Evolutionary conservation across 352 stramenopile genomes (phyloP), one percentile per base, ranked within the genome.

Genomic region (Globisporangium uncinulatum): DNA sequence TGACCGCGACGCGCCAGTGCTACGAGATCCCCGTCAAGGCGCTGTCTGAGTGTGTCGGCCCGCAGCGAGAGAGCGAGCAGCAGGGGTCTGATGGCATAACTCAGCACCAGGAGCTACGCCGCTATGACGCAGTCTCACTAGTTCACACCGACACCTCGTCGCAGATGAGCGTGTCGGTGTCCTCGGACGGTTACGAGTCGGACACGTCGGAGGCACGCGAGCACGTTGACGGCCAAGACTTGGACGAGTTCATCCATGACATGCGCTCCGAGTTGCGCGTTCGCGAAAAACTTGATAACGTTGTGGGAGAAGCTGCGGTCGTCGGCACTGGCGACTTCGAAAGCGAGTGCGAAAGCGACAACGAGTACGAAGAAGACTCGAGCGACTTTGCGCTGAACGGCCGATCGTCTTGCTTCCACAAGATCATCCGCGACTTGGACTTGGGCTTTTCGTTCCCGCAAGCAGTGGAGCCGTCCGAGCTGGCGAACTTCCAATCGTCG

Each of bases 351-450:
- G 69, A 66, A 44, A 61, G 59, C 20, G 57, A 61, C 36, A 62
- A 57, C 37, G 65, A 66, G 5, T 60, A 52, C n/a, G 69, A 62
- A 3, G 53, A 21, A 24, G 61, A 74, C 17, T 57, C 51, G 20
- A 54, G 47, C n/a, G 51, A 51, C 20, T 14, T 45, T 11, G 17
- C 36, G 21, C 24, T 55, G 39, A 34, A 57, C 15, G 24, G 62
- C 6, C 59, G 69, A 21, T 69, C 63, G 32, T 65, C 62, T 0
- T 70, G 66, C 49, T 74, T 62, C 39, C 69, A 85, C 54, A 75
- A 73, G 57, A 63, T 87, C 29, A 72, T 87, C 29, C 73, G 76
- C 15, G 76, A 87, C 43, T 57, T 87, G 17, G 74, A 87, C 60
- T 52, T 66, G 10, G 76, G 76, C 0, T 75, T 85, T 29, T 83